A percentile compares a stretch with the other conserved stretches of the same genome.
These are phyloP conservation scores for Phoenix roebelenii DNA, from an alignment of 176 grass and related monocot species.

Conservation along the genomic window DNA sequence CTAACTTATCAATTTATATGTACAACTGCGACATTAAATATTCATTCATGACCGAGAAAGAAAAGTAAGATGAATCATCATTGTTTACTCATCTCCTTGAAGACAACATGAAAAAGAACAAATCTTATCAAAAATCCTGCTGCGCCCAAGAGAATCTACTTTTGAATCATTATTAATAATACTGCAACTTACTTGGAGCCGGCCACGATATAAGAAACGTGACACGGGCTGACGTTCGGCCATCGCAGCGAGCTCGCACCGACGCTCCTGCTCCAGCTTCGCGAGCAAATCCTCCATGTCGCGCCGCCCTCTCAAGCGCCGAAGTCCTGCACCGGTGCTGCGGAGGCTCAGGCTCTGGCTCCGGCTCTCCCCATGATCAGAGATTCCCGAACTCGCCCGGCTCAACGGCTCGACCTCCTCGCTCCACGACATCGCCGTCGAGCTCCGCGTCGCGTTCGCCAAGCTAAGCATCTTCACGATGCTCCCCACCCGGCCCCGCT, in stretches of 20 bases:
- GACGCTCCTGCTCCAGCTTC: constrained; percentile 53
- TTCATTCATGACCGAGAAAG: too few species aligned
- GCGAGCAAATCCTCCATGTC: constrained; percentile 65
- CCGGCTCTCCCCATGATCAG: neutral
- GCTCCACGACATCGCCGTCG: neutral
- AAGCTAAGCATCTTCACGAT: constrained; percentile 42
- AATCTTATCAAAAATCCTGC: too few species aligned
- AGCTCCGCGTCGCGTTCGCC: neutral
- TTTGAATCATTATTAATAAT: constrained; percentile 11
- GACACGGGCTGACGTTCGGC: constrained; percentile 52
- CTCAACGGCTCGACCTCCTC: neutral
- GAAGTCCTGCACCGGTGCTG: constrained; percentile 1
- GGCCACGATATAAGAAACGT: constrained; percentile 52
- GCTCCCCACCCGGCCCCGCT: constrained; percentile 27
- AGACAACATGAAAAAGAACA: too few species aligned
- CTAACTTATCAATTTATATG: too few species aligned
- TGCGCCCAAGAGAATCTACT: too few species aligned
- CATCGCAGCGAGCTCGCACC: constrained; percentile 45
- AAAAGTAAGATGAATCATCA: too few species aligned
- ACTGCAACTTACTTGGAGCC: constrained; percentile 55
- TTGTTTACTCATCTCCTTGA: too few species aligned
- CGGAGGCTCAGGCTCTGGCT: constrained; percentile 5
- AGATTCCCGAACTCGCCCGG: constrained; percentile 1
- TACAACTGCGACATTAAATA: too few species aligned
- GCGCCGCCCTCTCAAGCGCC: constrained; percentile 51